A percentile compares a stretch with the other conserved stretches of the same genome.
These are phyloP conservation scores for Populus trichocarpa DNA, from an alignment of 441 rosid species.

Conservation along the genomic window DNA sequence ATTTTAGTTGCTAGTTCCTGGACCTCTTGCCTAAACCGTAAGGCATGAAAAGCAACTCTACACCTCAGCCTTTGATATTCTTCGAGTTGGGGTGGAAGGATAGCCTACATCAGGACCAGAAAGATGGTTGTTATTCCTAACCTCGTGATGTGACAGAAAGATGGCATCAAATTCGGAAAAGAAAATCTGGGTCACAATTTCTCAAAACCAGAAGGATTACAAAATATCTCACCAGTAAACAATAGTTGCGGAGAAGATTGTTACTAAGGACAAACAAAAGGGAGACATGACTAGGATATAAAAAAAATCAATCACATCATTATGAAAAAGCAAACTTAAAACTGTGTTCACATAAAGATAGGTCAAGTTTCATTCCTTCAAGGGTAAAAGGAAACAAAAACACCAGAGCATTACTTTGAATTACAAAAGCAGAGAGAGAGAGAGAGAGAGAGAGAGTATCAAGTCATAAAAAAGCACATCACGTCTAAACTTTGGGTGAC, in stretches of 20 bases:
- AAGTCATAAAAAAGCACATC: too few relatives aligned
- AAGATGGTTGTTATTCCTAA: background rate
- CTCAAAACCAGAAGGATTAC: background rate
- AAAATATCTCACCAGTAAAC: background rate
- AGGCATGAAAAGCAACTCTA: conserved; percentile 87
- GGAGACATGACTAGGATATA: too few relatives aligned
- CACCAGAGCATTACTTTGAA: too few relatives aligned
- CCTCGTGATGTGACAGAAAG: background rate
- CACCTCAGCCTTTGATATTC: conserved; percentile 95
- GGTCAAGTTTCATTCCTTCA: background rate
- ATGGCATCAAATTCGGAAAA: background rate
- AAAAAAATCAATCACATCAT: too few relatives aligned
- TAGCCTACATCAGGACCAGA: conserved; percentile 50
- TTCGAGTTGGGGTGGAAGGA: conserved; percentile 72
- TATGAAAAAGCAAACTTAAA: too few relatives aligned
- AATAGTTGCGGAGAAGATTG: too few relatives aligned
- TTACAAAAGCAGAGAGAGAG: too few relatives aligned
- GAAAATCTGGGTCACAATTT: background rate
- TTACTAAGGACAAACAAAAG: too few relatives aligned
- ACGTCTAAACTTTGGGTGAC: too few relatives aligned
- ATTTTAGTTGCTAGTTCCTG: conserved; percentile 82
- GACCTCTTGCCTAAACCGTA: conserved; percentile 79
- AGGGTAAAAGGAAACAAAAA: background rate
- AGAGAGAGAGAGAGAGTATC: too few relatives aligned
- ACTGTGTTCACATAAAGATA: background rate